phyloP scores from a whole-genome alignment of 306 rosid genomes.

The Sicyos baderoa region DNA sequence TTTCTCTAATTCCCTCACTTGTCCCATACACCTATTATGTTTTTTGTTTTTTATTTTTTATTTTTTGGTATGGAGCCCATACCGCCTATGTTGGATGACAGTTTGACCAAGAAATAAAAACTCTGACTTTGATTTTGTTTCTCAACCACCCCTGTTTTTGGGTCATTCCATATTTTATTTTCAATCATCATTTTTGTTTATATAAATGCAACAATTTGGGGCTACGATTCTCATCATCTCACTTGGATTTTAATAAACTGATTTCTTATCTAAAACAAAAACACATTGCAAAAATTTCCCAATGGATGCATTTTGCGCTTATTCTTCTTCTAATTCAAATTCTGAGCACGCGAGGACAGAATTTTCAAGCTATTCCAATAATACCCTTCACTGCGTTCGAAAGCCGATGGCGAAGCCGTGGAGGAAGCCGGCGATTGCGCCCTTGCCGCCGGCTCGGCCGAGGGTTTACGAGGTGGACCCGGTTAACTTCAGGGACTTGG shows the following conservation, averaged over 20 bases:
- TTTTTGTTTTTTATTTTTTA: too few species aligned
- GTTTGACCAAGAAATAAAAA: too few species aligned
- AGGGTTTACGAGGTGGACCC: conserved; percentile 71
- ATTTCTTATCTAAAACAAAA: neutral
- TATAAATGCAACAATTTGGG: neutral
- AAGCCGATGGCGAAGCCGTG: conserved; percentile 45
- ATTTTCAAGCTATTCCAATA: neutral
- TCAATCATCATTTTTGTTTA: neutral
- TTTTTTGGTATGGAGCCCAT: too few species aligned
- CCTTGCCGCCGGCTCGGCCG: conserved; percentile 41
- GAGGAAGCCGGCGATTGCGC: conserved; percentile 54
- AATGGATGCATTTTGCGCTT: neutral
- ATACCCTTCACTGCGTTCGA: conserved; percentile 34
- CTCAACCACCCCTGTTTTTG: neutral
- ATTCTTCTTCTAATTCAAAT: neutral
- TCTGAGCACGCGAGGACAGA: neutral
- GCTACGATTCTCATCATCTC: neutral
- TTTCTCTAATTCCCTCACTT: too few species aligned
- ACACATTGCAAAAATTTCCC: neutral
- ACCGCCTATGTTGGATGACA: too few species aligned
- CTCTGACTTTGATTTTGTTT: neutral
- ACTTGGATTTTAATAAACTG: neutral
- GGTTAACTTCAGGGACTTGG: conserved; percentile 54
- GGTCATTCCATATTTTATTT: neutral
- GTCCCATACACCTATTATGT: too few species aligned